Evolutionary conservation across 177 flowering plant species (phyloP).

Genomic region (Vitis hybrid): DNA sequence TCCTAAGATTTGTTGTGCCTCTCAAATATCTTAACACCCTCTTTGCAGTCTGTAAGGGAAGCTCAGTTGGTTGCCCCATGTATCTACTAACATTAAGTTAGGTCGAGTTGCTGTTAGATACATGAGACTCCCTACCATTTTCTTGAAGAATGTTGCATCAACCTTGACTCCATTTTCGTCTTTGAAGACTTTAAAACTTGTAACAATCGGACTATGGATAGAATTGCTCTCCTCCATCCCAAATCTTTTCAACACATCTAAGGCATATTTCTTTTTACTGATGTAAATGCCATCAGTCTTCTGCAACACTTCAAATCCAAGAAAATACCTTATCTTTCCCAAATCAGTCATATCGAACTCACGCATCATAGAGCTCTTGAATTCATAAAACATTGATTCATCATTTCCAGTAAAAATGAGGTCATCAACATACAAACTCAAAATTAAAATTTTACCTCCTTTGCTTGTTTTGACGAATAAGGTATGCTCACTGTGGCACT

Average conservation of each 20-base stretch:
- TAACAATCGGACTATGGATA: too few relatives aligned
- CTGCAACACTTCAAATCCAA: not conserved
- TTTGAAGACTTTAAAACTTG: too few relatives aligned
- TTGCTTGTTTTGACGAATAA: not conserved
- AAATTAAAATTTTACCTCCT: not conserved
- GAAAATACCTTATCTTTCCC: not conserved
- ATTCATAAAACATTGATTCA: not conserved
- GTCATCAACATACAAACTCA: not conserved
- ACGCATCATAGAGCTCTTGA: not conserved
- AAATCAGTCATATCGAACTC: not conserved
- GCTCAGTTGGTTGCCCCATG: not conserved
- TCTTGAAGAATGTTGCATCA: not conserved
- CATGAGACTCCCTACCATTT: slow-evolving; percentile 2
- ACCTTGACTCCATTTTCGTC: not conserved
- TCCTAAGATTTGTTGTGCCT: not conserved
- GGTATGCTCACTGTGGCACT: not conserved
- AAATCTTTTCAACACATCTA: not conserved
- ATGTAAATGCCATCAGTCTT: not conserved
- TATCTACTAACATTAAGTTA: not conserved
- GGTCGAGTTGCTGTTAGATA: not conserved
- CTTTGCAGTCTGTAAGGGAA: slow-evolving; percentile 1
- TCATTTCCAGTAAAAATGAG: not conserved
- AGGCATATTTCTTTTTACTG: not conserved
- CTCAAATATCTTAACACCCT: slow-evolving; percentile 6
- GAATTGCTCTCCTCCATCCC: not conserved